Evolutionary conservation across 2,329 filamentous ascomycete genomes (phyloP).

Genomic region (Trichoderma atroviride): DNA sequence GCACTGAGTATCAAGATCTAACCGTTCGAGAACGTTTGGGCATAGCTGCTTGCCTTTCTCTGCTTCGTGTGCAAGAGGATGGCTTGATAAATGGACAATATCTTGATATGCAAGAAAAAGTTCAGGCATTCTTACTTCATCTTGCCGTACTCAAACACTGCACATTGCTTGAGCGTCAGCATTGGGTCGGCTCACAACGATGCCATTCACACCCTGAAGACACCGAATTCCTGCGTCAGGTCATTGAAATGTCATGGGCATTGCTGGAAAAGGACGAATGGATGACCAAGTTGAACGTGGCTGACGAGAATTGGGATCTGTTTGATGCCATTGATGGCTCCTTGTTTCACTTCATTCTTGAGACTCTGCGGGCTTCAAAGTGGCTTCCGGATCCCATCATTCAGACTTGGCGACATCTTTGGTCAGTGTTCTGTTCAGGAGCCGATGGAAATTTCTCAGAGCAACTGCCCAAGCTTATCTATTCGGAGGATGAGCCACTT

Average conservation of each 20-base stretch:
- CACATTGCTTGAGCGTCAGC: constrained; percentile 25
- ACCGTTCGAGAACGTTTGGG: constrained; percentile 19
- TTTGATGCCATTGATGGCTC: constrained; percentile 24
- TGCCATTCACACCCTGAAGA: not conserved
- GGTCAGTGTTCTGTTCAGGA: constrained; percentile 8
- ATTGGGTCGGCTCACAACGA: not conserved
- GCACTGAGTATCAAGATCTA: not conserved
- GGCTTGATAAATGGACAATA: not conserved
- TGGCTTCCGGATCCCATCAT: not conserved
- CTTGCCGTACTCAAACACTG: constrained; percentile 23
- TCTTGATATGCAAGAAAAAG: not conserved
- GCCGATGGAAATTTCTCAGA: not conserved
- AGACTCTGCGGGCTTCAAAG: not conserved
- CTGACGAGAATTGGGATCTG: constrained; percentile 11
- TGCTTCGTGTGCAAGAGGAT: not conserved
- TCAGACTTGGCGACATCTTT: constrained; percentile 6
- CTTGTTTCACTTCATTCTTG: constrained; percentile 12
- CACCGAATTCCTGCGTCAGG: not conserved
- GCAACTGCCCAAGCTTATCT: not conserved
- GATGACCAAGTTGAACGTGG: not conserved
- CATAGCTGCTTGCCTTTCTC: constrained; percentile 10
- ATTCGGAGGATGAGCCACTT: not conserved
- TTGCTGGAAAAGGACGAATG: not conserved
- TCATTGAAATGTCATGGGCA: constrained; percentile 7
- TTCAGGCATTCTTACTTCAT: constrained; percentile 24